Evolutionary conservation across 441 rosid species (phyloP).

Genomic region (Adansonia grandidieri): DNA sequence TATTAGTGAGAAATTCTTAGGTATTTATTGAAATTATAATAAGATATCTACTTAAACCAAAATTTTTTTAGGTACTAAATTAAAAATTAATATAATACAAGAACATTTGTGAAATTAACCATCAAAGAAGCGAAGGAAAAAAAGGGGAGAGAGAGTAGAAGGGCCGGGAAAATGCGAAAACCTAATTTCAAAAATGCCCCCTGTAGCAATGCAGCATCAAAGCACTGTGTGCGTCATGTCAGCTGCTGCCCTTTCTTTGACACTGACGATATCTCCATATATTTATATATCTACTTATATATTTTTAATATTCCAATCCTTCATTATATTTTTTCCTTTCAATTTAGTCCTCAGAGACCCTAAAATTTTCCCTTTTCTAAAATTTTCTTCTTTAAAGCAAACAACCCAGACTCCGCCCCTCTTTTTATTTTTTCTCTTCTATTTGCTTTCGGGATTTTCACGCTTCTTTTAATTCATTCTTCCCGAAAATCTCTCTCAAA

Average conservation of each 20-base stretch:
- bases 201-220: neutral
- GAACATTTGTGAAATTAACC: neutral
- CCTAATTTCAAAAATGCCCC: neutral
- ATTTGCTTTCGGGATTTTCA: conserved; percentile 49
- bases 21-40: too few relatives aligned
- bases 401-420: conserved; percentile 11
- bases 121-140: neutral
- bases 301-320: neutral
- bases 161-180: neutral
- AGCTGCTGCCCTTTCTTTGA: neutral
- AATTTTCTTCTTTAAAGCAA: conserved; percentile 19
- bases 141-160: neutral
- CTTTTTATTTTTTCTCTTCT: neutral
- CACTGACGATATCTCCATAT: neutral
- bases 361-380: neutral
- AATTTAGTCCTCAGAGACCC: conserved; percentile 7
- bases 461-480: conserved; percentile 21
- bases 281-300: neutral
- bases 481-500: neutral
- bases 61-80: too few relatives aligned
- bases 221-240: conserved; percentile 17
- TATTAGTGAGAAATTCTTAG: too few relatives aligned
- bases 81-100: too few relatives aligned
- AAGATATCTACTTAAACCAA: too few relatives aligned
- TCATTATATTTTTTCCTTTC: neutral